Percentiles rank a stretch among this genome's conserved stretches.
phyloP scores from a whole-genome alignment of 441 rosid species.

The Adansonia rubrostipa region DNA sequence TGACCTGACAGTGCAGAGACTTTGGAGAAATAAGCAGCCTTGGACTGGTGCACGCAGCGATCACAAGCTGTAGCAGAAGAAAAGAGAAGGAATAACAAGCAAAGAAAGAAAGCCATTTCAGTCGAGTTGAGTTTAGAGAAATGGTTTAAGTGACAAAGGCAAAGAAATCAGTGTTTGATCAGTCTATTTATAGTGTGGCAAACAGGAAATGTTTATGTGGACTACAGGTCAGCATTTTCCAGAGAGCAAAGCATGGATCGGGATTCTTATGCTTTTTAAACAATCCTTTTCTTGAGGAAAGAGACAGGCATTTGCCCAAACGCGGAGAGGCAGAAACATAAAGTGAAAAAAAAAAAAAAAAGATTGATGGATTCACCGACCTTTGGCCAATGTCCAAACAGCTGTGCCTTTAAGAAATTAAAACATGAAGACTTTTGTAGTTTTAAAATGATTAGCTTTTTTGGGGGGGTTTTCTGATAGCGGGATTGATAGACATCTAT shows the following conservation, averaged over 20 bases:
- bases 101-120: constrained; percentile 43
- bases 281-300: constrained; percentile 14
- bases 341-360: background rate
- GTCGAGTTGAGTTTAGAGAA: background rate
- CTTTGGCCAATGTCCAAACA: constrained; percentile 38
- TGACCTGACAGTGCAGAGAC: constrained; percentile 75
- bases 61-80: constrained; percentile 72
- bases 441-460: background rate
- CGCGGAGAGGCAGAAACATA: constrained; percentile 35
- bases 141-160: background rate
- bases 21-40: constrained; percentile 68
- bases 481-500: background rate
- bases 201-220: constrained; percentile 32
- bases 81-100: constrained; percentile 43
- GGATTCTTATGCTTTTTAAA: background rate
- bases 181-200: constrained; percentile 23
- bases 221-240: constrained; percentile 54
- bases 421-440: constrained; percentile 19
- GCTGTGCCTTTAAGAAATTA: constrained; percentile 35
- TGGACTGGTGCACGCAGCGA: constrained; percentile 73
- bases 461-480: background rate
- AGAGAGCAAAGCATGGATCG: constrained; percentile 16
- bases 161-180: background rate
- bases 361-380: constrained; percentile 51
- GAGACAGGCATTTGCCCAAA: constrained; percentile 33